phyloP scores from a whole-genome alignment of 176 grass and related monocot genomes.

The Triticum timopheevii region DNA sequence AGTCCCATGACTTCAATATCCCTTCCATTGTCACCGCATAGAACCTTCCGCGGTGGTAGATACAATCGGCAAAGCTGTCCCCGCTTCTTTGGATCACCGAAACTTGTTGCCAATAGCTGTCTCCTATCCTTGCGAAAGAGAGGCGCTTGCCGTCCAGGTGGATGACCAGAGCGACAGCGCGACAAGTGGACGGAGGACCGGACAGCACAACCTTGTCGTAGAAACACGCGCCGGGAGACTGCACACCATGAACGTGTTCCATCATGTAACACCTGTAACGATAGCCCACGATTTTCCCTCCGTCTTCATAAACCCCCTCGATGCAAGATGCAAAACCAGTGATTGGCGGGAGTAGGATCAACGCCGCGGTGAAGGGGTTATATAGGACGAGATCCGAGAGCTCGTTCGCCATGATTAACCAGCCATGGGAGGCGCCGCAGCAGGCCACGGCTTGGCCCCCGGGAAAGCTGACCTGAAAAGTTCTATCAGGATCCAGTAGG shows the following conservation, averaged over 20 bases:
- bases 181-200: neutral
- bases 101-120: neutral
- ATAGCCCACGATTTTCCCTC: neutral
- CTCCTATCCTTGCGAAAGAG: neutral
- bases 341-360: neutral
- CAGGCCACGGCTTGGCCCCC: neutral
- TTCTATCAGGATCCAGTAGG: neutral
- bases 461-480: neutral
- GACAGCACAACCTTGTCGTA: neutral
- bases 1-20: neutral
- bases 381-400: neutral
- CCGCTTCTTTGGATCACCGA: neutral
- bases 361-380: neutral
- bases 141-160: neutral
- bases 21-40: neutral
- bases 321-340: neutral
- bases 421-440: neutral
- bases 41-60: neutral
- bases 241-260: too few relatives aligned
- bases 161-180: neutral
- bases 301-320: neutral
- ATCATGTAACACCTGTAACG: neutral
- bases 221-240: neutral
- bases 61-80: neutral
- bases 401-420: neutral